Evolutionary conservation across 257 asterid genomes (phyloP), one percentile per base, ranked within the genome.

Genomic region (Echites panduratus): DNA sequence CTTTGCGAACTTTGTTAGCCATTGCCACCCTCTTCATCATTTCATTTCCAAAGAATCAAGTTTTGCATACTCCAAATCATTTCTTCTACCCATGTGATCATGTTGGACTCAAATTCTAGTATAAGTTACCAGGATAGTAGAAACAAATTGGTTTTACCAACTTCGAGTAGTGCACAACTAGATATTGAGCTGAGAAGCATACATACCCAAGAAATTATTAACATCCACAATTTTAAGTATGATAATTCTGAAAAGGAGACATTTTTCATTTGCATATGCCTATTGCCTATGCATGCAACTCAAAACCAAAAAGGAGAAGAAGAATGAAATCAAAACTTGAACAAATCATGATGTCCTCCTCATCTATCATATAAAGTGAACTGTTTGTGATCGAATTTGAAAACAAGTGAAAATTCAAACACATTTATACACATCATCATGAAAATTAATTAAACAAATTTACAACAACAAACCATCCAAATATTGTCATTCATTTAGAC

Each of bases 351-450:
- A 79, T 79, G 87, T n/a, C 88, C 83, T 93, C 98, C 76, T 91
- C 93, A 6, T 89, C 88, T 4, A 90, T 89, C 91, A 91, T 76
- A 74, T 82, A 87, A 75, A 94, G 91, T 73, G n/a, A n/a, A n/a
- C n/a, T n/a, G n/a, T n/a, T n/a, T n/a, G n/a, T n/a, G n/a, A n/a
- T n/a, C n/a, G n/a, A n/a, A n/a, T n/a, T n/a, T n/a, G n/a, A n/a
- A n/a, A n/a, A n/a, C n/a, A n/a, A n/a, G n/a, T n/a, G n/a, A n/a
- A n/a, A n/a, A n/a, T n/a, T n/a, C n/a, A n/a, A n/a, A n/a, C n/a
- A n/a, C n/a, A n/a, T n/a, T n/a, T n/a, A n/a, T n/a, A n/a, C n/a
- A n/a, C n/a, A n/a, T n/a, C n/a, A n/a, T n/a, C n/a, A n/a, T n/a
- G n/a, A n/a, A n/a, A n/a, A n/a, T n/a, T n/a, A n/a, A n/a, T n/a